Percentiles rank a stretch among this genome's conserved stretches.
Conservation (phyloP, 106 monocot genomes). For the Alisma plantagoaquatica region DNA sequence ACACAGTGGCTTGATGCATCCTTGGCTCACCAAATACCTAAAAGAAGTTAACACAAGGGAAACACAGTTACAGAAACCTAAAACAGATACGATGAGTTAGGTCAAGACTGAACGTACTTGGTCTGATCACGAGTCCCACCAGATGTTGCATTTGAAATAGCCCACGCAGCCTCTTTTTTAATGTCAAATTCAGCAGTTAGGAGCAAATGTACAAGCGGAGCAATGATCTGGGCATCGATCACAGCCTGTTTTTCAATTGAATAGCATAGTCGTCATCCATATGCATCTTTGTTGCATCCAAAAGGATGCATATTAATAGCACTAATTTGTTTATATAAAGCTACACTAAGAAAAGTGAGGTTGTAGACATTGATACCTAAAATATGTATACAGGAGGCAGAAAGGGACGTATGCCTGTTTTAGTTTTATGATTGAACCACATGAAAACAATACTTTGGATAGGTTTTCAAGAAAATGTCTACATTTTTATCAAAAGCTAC, state of each 20-base stretch:
- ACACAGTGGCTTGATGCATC: conserved; percentile 49
- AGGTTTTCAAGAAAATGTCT: too few relatives aligned
- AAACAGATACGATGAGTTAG: background rate
- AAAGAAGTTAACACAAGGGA: background rate
- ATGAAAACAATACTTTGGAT: too few relatives aligned
- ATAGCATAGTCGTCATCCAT: background rate
- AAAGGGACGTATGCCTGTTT: too few relatives aligned
- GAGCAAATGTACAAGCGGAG: conserved; percentile 14
- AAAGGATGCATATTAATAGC: too few relatives aligned
- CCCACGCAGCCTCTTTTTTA: conserved; percentile 19
- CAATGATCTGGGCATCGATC: conserved; percentile 13
- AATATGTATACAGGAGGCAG: too few relatives aligned
- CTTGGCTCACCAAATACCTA: conserved; percentile 34
- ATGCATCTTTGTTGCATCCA: background rate
- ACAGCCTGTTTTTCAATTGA: conserved; percentile 8
- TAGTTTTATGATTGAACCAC: too few relatives aligned
- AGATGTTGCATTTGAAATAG: conserved; percentile 19
- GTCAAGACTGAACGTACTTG: conserved; percentile 2
- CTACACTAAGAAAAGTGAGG: too few relatives aligned
- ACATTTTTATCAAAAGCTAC: too few relatives aligned
- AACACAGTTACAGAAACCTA: background rate
- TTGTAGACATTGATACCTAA: too few relatives aligned
- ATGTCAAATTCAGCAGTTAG: conserved; percentile 12
- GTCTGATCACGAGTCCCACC: conserved; percentile 10
- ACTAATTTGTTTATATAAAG: too few relatives aligned